Percentiles rank a stretch among this genome's conserved stretches.
phyloP scores from a whole-genome alignment of 2,329 filamentous ascomycete species.

The Thermothelomyces thermophilus region DNA sequence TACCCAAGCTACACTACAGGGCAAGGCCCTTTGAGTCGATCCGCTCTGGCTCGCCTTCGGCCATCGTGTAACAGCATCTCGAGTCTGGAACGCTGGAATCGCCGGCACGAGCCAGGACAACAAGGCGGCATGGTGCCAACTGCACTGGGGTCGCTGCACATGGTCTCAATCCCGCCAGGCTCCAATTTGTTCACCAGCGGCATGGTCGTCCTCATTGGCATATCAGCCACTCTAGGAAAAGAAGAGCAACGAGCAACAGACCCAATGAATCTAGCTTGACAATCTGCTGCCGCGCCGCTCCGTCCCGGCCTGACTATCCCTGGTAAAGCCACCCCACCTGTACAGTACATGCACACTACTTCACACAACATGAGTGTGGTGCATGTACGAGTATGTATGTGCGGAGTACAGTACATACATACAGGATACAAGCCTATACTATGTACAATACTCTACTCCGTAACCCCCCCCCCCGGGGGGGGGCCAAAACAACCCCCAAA shows the following conservation, averaged over 20 bases:
- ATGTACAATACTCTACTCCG: background rate
- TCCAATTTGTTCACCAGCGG: background rate
- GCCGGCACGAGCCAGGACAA: background rate
- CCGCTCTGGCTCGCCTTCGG: conserved; percentile 2
- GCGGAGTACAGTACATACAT: background rate
- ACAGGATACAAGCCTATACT: background rate
- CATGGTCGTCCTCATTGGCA: conserved; percentile 9
- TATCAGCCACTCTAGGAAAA: conserved; percentile 22
- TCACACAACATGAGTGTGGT: background rate
- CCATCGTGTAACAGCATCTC: background rate
- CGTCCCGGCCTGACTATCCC: conserved; percentile 8
- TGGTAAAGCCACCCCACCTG: conserved; percentile 2
- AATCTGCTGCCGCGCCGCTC: conserved; percentile 23
- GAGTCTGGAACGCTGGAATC: background rate
- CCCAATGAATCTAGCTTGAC: conserved; percentile 15
- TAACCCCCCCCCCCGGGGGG: background rate
- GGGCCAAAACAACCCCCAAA: background rate
- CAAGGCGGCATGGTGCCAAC: background rate
- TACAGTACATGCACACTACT: background rate
- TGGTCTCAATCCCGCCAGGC: background rate
- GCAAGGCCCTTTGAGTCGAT: background rate
- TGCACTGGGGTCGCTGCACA: background rate
- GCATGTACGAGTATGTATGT: background rate
- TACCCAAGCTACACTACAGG: background rate
- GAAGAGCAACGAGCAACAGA: conserved; percentile 9